These are phyloP conservation scores for Parachaetomium inaequale DNA, from an alignment of 495 filamentous ascomycete genomes.

Conservation along the genomic window DNA sequence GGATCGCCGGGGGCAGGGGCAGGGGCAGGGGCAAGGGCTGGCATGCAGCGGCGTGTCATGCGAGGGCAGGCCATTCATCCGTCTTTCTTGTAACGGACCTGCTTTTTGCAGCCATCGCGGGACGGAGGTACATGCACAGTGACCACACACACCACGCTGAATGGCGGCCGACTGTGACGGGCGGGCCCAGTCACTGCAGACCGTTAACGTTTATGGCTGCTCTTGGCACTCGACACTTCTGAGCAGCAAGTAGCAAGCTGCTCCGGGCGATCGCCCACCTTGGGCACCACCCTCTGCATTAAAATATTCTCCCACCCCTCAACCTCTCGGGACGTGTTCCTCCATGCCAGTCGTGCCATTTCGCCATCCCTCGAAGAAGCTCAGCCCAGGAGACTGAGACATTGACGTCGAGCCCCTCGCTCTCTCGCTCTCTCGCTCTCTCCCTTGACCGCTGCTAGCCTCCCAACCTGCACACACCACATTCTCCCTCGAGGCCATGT, in stretches of 20 bases:
- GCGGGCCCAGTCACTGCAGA: conserved; percentile 21
- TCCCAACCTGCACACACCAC: neutral
- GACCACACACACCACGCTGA: neutral
- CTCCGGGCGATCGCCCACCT: conserved; percentile 13
- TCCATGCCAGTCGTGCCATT: conserved; percentile 7
- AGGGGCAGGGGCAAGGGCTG: neutral
- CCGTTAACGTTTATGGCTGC: conserved; percentile 16
- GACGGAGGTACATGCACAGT: conserved; percentile 12
- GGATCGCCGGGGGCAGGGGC: conserved; percentile 12
- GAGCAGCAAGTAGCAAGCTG: neutral
- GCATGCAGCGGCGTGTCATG: conserved; percentile 18
- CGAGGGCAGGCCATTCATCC: conserved; percentile 18
- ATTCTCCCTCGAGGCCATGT: conserved; percentile 20
- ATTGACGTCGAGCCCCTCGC: neutral
- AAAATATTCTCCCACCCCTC: conserved; percentile 28
- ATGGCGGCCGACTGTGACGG: conserved; percentile 11
- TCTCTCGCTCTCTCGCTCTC: neutral
- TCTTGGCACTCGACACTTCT: conserved; percentile 17
- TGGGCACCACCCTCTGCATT: conserved; percentile 16
- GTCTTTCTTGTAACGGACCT: conserved; percentile 14
- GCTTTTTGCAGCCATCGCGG: neutral
- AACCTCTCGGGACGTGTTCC: conserved; percentile 9
- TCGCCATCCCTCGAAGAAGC: conserved; percentile 9
- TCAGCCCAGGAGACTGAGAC: conserved; percentile 19
- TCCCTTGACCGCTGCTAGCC: conserved; percentile 4